Conservation (phyloP, 2,329 filamentous ascomycete species). For the Fonsecaea multimorphosa region DNA sequence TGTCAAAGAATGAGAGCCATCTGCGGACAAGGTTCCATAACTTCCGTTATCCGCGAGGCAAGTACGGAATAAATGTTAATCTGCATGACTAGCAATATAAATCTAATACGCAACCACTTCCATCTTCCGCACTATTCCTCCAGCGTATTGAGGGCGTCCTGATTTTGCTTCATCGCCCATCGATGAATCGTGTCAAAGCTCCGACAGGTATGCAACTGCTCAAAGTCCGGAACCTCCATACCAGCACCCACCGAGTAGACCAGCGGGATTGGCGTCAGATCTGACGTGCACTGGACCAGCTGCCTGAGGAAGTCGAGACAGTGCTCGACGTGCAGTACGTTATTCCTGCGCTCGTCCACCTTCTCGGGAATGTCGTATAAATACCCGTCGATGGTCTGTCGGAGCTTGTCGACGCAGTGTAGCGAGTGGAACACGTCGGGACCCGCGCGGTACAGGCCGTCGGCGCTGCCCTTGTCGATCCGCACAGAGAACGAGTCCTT, state of each 20-base stretch:
- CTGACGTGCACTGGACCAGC: conserved; percentile 8
- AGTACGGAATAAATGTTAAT: neutral
- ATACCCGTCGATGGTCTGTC: conserved; percentile 13
- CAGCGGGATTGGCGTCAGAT: conserved; percentile 8
- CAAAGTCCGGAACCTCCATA: conserved; percentile 13
- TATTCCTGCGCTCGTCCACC: conserved; percentile 11
- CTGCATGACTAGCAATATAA: neutral
- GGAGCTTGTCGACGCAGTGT: conserved; percentile 14
- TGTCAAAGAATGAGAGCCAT: too few relatives aligned
- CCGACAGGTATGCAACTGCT: conserved; percentile 12
- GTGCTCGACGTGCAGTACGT: conserved; percentile 13
- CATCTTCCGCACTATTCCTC: neutral
- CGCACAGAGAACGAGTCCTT: conserved; percentile 6
- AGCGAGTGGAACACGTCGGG: conserved; percentile 7
- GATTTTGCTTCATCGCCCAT: conserved; percentile 13
- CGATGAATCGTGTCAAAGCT: conserved; percentile 15
- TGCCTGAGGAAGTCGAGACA: conserved; percentile 12
- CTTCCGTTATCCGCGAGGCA: too few relatives aligned
- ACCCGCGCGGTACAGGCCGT: conserved; percentile 8
- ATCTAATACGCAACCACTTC: neutral
- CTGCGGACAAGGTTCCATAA: too few relatives aligned
- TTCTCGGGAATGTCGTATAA: conserved; percentile 10
- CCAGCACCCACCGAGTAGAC: neutral
- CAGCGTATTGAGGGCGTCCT: conserved; percentile 5
- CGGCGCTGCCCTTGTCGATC: conserved; percentile 15